These are phyloP conservation scores for Camelina laxa DNA, from an alignment of 345 rosid genomes.

Conservation along the genomic window DNA sequence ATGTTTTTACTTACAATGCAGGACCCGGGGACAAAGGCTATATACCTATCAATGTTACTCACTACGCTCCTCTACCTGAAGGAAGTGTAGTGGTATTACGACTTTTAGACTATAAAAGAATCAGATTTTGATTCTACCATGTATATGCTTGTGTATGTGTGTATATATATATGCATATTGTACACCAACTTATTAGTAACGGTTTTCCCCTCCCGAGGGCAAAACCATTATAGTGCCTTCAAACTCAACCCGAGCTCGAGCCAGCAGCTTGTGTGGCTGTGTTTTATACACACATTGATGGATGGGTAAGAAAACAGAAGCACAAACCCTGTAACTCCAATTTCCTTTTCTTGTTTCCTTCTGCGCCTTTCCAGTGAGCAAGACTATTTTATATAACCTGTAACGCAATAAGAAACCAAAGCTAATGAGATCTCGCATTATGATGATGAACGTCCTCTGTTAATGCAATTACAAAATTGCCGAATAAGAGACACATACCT, in stretches of 20 bases:
- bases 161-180: slow-evolving; percentile 28
- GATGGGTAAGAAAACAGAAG: slow-evolving; percentile 30
- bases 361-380: slow-evolving; percentile 32
- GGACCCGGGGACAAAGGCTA: slow-evolving; percentile 36
- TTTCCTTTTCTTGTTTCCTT: slow-evolving; percentile 33
- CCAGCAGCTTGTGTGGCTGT: slow-evolving; percentile 25
- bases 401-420: background rate
- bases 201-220: slow-evolving; percentile 20
- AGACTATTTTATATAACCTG: slow-evolving; percentile 41
- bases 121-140: slow-evolving; percentile 45
- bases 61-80: slow-evolving; percentile 41
- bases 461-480: background rate
- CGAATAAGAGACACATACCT: slow-evolving; percentile 22
- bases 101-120: slow-evolving; percentile 37
- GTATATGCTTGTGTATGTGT: slow-evolving; percentile 44
- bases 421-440: background rate
- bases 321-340: slow-evolving; percentile 40
- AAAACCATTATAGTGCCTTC: slow-evolving; percentile 21
- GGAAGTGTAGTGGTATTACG: slow-evolving; percentile 37
- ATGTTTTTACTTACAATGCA: slow-evolving; percentile 44
- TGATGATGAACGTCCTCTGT: background rate
- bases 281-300: slow-evolving; percentile 38
- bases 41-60: slow-evolving; percentile 35
- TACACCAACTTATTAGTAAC: slow-evolving; percentile 38
- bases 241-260: slow-evolving; percentile 40